Evolutionary conservation across 2,329 filamentous ascomycete species (phyloP).

Genomic region (Aspergillus neoniger): DNA sequence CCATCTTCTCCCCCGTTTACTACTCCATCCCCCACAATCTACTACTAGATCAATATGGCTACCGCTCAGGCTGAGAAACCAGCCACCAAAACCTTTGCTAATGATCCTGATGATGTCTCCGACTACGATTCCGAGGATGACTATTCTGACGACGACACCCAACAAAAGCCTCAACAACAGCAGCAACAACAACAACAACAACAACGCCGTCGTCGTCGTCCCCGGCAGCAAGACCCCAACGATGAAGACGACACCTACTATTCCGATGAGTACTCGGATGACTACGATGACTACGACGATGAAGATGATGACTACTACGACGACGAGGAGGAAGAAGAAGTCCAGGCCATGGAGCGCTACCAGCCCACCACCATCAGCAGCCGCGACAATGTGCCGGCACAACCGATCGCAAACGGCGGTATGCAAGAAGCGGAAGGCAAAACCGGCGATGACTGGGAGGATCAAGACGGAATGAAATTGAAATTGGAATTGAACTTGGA

Average conservation of each 20-base stretch:
- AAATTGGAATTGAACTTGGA: conserved; percentile 63
- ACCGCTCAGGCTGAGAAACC: conserved; percentile 33
- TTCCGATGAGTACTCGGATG: conserved; percentile 26
- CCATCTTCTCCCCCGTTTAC: background rate
- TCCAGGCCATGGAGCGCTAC: conserved; percentile 31
- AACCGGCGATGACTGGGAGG: conserved; percentile 22
- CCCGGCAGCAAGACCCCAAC: conserved; percentile 23
- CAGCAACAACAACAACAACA: conserved; percentile 14
- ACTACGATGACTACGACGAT: conserved; percentile 35
- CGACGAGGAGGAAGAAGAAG: conserved; percentile 31
- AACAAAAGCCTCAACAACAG: conserved; percentile 19
- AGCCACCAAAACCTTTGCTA: conserved; percentile 30
- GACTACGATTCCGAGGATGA: conserved; percentile 37
- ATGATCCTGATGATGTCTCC: conserved; percentile 24
- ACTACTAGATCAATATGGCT: conserved; percentile 15
- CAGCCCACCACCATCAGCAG: conserved; percentile 20
- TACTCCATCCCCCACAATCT: conserved; percentile 10
- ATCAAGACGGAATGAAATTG: conserved; percentile 54
- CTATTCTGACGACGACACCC: conserved; percentile 28
- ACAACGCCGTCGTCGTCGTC: conserved; percentile 23
- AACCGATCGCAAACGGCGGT: conserved; percentile 22
- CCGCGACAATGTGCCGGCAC: conserved; percentile 8
- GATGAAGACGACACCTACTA: conserved; percentile 36
- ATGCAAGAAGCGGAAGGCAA: conserved; percentile 28
- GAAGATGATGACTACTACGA: conserved; percentile 34